Percentiles rank a stretch among this genome's conserved stretches.
Conservation (phyloP, 139 green algal genomes). For the Pleodorina starrii region DNA sequence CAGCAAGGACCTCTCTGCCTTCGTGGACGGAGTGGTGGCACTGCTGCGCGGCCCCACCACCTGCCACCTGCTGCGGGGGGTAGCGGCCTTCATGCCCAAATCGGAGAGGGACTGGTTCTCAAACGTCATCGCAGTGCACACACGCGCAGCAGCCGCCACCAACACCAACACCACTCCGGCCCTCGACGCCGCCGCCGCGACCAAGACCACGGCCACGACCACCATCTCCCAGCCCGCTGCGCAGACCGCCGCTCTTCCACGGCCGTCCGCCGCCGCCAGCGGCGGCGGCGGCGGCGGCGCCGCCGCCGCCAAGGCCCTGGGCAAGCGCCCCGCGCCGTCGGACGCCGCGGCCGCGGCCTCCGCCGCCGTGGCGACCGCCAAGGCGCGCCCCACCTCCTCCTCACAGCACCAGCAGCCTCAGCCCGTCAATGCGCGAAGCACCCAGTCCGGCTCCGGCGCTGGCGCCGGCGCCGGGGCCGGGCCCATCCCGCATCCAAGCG, state of each 20-base stretch:
- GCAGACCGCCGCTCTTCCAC: too few species aligned
- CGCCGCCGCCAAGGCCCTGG: background rate
- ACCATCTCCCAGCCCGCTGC: background rate
- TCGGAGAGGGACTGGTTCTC: slow-evolving; percentile 63
- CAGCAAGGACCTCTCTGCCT: slow-evolving; percentile 53
- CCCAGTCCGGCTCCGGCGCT: too few species aligned
- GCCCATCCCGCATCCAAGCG: background rate
- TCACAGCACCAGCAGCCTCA: background rate
- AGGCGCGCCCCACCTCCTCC: background rate
- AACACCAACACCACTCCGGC: background rate
- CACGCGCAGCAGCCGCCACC: background rate
- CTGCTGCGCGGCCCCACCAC: slow-evolving; percentile 66
- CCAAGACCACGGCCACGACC: background rate
- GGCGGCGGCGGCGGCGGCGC: background rate
- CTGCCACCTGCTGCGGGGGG: slow-evolving; percentile 61
- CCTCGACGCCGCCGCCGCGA: background rate
- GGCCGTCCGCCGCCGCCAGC: too few species aligned
- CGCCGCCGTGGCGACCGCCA: background rate
- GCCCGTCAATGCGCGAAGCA: too few species aligned
- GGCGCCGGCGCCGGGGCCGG: background rate
- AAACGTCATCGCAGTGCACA: slow-evolving; percentile 51
- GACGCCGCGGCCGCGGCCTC: background rate
- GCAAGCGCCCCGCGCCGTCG: slow-evolving; percentile 21
- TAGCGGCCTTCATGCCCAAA: slow-evolving; percentile 70
- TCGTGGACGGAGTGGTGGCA: slow-evolving; percentile 68